Evolutionary conservation across 2,329 filamentous ascomycete genomes (phyloP), one percentile per base, ranked within the genome.

Genomic region (Scytalidium lignicola): DNA sequence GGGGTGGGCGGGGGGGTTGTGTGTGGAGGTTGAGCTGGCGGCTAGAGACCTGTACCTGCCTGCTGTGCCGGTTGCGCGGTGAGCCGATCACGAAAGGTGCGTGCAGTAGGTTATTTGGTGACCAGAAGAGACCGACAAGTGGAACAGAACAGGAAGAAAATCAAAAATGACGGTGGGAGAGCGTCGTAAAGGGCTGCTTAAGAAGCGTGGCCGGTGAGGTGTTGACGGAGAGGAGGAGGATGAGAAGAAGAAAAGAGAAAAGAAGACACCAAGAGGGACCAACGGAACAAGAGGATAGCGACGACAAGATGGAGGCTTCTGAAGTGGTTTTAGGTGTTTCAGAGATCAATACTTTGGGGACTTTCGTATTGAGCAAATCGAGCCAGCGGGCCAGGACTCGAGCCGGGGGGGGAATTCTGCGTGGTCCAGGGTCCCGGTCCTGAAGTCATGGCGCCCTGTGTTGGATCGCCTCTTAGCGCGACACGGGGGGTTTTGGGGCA

Each of bases 251-350:
- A 21, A 43, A 51, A 49, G 41, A 47, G 46, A 41, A 43, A 41
- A 41, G 37, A 49, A 43, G 44, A 23, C n/a, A n/a, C n/a, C n/a
- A 48, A 47, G 29, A 49, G 51, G 29, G 50, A 48, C 29, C 3
- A 37, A 13, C 8, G 7, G 4, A 19, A 22, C 40, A 65, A 44
- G 62, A 63, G 39, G 56, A 57, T 10, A 57, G 53, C 23, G 58
- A 58, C 12, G 59, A 62, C 39, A 42, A 47, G 46, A 50, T 47
- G 42, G 20, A 26, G 41, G 45, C 17, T 41, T 28, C 28, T 28
- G 32, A 21, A 41, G 32, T 47, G 37, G 23, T 42, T 51, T 49
- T 58, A 58, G 56, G 42, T 52, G 56, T 58, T 58, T 58, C 56
- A 58, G 48, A 49, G 44, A 41, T 52, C 48, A 45, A 53, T 56